Base-by-base conservation (phyloP, 2,329 filamentous ascomycete genomes). In the Fusarium falciforme region DNA sequence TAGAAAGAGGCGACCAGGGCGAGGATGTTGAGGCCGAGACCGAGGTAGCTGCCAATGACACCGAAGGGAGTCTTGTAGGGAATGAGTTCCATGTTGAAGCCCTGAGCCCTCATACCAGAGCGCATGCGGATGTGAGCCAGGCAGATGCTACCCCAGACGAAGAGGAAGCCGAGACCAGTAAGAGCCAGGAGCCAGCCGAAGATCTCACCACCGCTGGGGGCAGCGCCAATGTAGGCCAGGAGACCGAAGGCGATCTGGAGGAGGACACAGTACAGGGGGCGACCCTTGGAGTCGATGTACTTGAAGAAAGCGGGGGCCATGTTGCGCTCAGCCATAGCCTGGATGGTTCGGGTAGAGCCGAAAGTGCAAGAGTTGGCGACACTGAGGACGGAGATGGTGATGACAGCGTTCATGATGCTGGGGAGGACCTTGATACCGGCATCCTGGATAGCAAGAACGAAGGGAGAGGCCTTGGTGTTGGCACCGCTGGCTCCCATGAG, bases 331-430 rank as follows among this genome's bases (percentile, higher is more conserved):
- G 95, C 95, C 8, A 98, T 89, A 4, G 95, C 95, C 55, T 95
- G 94, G 14, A 98, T 90, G 3, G 95, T 98, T 78, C 96, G 92
- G 6, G 94, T 97, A 25, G 94, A 96, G 44, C 95, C 96, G 79
- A 97, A 98, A 69, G 98, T 93, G 75, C 95, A 92, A 11, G 94
- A 96, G 83, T 98, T 98, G 71, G 95, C 95, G 69, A 98, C 95
- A 1, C 94, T 97, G 40, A 98, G 86, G 35, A 98, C 95, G 27
- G 95, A 93, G 75, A 98, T 91, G 80, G 98, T 91, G 81, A 98
- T 98, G 72, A 98, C 94, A 29, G 91, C 92, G 83, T 98, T 98
- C 92, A 98, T 96, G 68, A 98, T 89, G 1, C 93, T 95, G 4
- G 94, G 94, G 9, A 98, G 89, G 6, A 93, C 92, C 57, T 89